phyloP scores from a whole-genome alignment of 2,329 filamentous ascomycete species.

The Aspergillus melleus region DNA sequence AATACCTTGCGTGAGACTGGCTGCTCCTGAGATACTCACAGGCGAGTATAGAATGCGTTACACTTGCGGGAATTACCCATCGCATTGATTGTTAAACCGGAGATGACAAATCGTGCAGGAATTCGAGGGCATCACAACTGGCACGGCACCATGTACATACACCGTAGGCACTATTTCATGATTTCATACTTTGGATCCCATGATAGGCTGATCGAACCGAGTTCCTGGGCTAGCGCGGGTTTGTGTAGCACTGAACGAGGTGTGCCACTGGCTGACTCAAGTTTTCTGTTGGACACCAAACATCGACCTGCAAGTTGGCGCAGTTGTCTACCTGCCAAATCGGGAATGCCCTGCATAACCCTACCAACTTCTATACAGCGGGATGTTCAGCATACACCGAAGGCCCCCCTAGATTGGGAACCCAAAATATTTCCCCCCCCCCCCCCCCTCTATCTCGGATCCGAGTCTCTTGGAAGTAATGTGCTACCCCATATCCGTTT shows the following conservation, averaged over 20 bases:
- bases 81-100: neutral
- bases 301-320: neutral
- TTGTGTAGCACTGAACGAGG: neutral
- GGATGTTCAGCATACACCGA: neutral
- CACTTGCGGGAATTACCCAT: neutral
- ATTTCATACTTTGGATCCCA: neutral
- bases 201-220: neutral
- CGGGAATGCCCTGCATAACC: neutral
- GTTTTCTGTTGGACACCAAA: neutral
- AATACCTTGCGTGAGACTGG: neutral
- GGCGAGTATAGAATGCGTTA: neutral
- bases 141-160: neutral
- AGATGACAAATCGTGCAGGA: neutral
- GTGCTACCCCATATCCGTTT: neutral
- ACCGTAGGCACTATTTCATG: neutral
- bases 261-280: neutral
- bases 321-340: neutral
- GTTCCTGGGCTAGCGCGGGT: neutral
- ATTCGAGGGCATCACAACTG: neutral
- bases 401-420: neutral
- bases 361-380: neutral
- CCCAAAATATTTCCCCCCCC: neutral
- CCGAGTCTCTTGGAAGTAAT: neutral
- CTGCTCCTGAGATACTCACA: neutral
- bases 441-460: neutral